Evolutionary conservation across 2,329 filamentous ascomycete species (phyloP).

Genomic region (Aspergillus sergii): DNA sequence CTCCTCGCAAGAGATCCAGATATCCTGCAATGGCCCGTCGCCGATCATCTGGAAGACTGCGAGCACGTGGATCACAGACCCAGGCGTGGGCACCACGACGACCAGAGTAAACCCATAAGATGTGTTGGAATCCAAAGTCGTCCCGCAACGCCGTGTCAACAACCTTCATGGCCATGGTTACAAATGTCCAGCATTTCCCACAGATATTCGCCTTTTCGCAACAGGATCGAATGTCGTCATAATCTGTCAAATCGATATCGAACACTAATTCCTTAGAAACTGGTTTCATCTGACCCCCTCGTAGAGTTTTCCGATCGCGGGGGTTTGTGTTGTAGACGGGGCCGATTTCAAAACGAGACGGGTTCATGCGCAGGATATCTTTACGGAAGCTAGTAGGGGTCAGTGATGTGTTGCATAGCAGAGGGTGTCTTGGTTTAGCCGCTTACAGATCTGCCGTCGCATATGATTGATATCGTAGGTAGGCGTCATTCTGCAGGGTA

Average conservation of each 20-base stretch:
- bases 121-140: conserved; percentile 95
- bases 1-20: conserved; percentile 85
- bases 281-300: conserved; percentile 78
- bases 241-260: conserved; percentile 99
- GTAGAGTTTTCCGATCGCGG: conserved; percentile 84
- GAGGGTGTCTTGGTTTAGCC: not conserved
- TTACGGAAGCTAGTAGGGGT: conserved; percentile 71
- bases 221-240: conserved; percentile 94
- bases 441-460: conserved; percentile 64
- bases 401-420: conserved; percentile 21
- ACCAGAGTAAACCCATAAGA: conserved; percentile 98
- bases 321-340: conserved; percentile 96
- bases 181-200: conserved; percentile 92
- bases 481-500: conserved; percentile 88
- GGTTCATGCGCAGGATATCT: conserved; percentile 84
- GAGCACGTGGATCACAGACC: conserved; percentile 90
- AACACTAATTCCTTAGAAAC: conserved; percentile 94
- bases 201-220: conserved; percentile 94
- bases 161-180: conserved; percentile 96
- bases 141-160: conserved; percentile 84
- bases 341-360: conserved; percentile 95
- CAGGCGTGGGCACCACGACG: conserved; percentile 96
- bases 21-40: conserved; percentile 85
- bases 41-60: conserved; percentile 82
- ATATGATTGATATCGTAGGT: conserved; percentile 87